phyloP scores from a whole-genome alignment of 768 basidiomycete species.

The Pulveroboletus sp. region DNA sequence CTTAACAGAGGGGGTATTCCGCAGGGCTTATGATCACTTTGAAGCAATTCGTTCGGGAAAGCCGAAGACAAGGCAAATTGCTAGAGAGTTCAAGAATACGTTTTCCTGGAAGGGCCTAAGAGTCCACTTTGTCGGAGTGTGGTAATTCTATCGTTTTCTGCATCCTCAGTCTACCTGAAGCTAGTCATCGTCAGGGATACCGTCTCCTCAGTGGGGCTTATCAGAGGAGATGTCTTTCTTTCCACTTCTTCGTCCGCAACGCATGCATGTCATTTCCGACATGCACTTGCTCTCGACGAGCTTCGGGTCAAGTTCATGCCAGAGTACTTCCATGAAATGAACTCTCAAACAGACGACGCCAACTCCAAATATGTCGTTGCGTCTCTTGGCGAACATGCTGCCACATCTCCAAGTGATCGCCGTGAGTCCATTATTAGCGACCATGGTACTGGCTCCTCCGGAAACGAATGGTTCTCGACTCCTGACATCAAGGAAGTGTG shows the following conservation, averaged over 20 bases:
- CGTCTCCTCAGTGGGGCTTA: slow-evolving; percentile 57
- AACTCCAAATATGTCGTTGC: slow-evolving; percentile 8
- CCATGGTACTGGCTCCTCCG: slow-evolving; percentile 18
- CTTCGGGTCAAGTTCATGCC: slow-evolving; percentile 57
- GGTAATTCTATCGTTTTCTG: slow-evolving; percentile 30
- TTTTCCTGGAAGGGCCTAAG: slow-evolving; percentile 41
- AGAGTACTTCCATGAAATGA: slow-evolving; percentile 33
- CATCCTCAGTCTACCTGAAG: background rate
- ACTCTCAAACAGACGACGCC: slow-evolving; percentile 12
- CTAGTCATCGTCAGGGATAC: slow-evolving; percentile 48
- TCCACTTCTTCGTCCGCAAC: slow-evolving; percentile 57
- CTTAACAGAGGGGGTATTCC: background rate
- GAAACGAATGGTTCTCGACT: background rate
- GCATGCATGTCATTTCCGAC: slow-evolving; percentile 56
- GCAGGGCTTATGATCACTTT: slow-evolving; percentile 21
- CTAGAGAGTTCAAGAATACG: slow-evolving; percentile 39
- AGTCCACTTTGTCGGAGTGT: slow-evolving; percentile 52
- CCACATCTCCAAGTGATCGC: background rate
- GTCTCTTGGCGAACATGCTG: background rate
- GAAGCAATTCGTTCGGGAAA: slow-evolving; percentile 15
- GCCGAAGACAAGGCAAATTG: slow-evolving; percentile 18
- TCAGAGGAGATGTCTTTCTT: slow-evolving; percentile 42
- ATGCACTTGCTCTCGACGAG: slow-evolving; percentile 64
- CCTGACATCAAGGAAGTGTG: slow-evolving; percentile 58
- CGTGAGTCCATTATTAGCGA: slow-evolving; percentile 13